Conservation (phyloP, 805 yeast genomes). For the Candida quercuum region DNA sequence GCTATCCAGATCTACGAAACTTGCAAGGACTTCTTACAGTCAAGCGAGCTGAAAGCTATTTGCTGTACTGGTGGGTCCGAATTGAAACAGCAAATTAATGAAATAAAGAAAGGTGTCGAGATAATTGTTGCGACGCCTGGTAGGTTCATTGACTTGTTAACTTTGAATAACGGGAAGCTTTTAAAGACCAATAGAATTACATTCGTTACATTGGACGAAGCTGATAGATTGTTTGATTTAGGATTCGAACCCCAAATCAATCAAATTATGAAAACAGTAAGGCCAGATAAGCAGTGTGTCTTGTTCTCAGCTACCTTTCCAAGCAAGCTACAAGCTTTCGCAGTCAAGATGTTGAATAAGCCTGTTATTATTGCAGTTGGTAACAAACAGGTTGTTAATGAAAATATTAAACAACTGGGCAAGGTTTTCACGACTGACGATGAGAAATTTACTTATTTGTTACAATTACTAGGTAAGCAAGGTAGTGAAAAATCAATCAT, state of each 20-base stretch:
- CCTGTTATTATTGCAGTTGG: constrained; percentile 82
- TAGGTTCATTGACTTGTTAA: constrained; percentile 78
- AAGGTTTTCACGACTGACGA: constrained; percentile 49
- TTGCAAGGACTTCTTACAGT: constrained; percentile 49
- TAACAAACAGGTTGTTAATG: constrained; percentile 72
- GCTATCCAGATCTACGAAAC: constrained; percentile 80
- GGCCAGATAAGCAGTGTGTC: constrained; percentile 87
- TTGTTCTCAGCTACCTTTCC: constrained; percentile 95
- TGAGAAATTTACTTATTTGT: constrained; percentile 50
- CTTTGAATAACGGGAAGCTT: constrained; percentile 78
- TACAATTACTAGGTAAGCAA: constrained; percentile 48
- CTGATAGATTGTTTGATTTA: constrained; percentile 93
- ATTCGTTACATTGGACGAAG: constrained; percentile 89
- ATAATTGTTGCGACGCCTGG: constrained; percentile 94
- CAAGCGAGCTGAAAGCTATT: constrained; percentile 45
- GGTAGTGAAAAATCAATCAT: constrained; percentile 54
- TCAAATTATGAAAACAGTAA: constrained; percentile 65
- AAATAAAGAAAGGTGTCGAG: constrained; percentile 70
- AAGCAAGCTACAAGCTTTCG: constrained; percentile 67
- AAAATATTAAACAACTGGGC: constrained; percentile 70
- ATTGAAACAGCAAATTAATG: constrained; percentile 76
- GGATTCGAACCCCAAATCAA: constrained; percentile 96
- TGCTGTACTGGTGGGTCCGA: constrained; percentile 93
- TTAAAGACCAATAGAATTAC: constrained; percentile 60
- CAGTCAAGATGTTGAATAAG: constrained; percentile 51